Evolutionary conservation across 148 eudicot genomes (phyloP), one percentile per base, ranked within the genome.

Genomic region (Tetragonia tetragonoides): DNA sequence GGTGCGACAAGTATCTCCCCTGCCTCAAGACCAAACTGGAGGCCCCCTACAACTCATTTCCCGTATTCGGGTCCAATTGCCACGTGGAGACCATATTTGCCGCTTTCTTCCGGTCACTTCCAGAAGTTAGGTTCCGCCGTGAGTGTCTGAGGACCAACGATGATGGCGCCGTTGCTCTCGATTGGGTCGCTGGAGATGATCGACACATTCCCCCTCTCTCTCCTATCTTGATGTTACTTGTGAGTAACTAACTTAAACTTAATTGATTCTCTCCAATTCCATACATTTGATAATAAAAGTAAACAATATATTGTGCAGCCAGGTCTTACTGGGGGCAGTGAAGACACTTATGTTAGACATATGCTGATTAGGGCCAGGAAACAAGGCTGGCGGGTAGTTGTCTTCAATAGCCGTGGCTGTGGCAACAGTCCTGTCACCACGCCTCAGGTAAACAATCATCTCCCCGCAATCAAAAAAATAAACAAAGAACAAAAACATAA

Each of bases 401-500:
- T 94, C 65, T 94, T 94, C 71, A 92, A 94, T 78, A 90, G 98
- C 79, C 91, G 98, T 77, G 98, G 98, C 42, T 94, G 98, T 81
- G 95, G 87, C 68, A 62, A 83, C 67, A 87, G 93, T 78, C 98
- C 98, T 57, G 95, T 94, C 16, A 92, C 89, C 74, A 86, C 93
- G 56, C 87, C 98, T 74, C 93, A 92, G 91, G 98, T 94, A n/a
- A n/a, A n/a, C n/a, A n/a, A n/a, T n/a, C n/a, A n/a, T n/a, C n/a
- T n/a, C n/a, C n/a, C n/a, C n/a, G n/a, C n/a, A n/a, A n/a, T n/a
- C n/a, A n/a, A n/a, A n/a, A n/a, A n/a, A n/a, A n/a, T n/a, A n/a
- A n/a, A n/a, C n/a, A n/a, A n/a, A n/a, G n/a, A n/a, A n/a, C n/a
- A n/a, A n/a, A n/a, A n/a, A n/a, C n/a, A n/a, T n/a, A n/a, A n/a